Evolutionary conservation across 1,284 basidiomycete species (phyloP).

Genomic region (Ceratobasidium sp.): DNA sequence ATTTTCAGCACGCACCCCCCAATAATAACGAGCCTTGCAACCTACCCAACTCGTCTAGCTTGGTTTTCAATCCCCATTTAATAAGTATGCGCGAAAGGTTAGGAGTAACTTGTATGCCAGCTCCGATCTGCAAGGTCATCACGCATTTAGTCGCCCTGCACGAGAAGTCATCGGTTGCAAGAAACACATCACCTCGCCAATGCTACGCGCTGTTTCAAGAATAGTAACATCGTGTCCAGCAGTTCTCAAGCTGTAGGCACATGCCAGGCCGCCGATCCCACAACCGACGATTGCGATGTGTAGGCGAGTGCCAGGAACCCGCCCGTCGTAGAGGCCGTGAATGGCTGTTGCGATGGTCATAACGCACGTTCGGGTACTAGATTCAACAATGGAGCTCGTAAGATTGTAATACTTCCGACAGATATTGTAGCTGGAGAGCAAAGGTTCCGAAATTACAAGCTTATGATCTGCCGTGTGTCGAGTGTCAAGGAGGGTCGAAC

Average conservation of each 20-base stretch:
- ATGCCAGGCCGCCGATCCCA: conserved; percentile 65
- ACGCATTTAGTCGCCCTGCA: conserved; percentile 3
- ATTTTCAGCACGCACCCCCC: background rate
- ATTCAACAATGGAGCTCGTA: background rate
- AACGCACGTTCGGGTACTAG: background rate
- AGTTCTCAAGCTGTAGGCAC: conserved; percentile 61
- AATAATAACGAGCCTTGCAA: background rate
- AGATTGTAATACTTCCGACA: background rate
- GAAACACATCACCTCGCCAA: conserved; percentile 58
- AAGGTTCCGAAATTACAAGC: background rate
- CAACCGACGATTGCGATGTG: conserved; percentile 64
- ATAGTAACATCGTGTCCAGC: conserved; percentile 64
- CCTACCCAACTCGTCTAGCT: conserved; percentile 58
- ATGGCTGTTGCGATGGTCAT: background rate
- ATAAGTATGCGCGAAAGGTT: conserved; percentile 66
- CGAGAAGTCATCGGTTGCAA: background rate
- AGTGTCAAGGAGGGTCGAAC: background rate
- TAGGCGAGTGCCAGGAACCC: conserved; percentile 57
- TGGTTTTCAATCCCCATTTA: conserved; percentile 66
- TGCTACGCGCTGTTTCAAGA: conserved; percentile 61
- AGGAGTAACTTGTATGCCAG: conserved; percentile 66
- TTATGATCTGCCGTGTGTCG: background rate
- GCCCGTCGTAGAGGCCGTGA: conserved; percentile 35
- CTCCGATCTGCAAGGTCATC: conserved; percentile 56
- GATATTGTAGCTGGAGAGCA: background rate